These are phyloP conservation scores for Pleurotus ostreatus DNA, from an alignment of 768 basidiomycete species.

Conservation along the genomic window DNA sequence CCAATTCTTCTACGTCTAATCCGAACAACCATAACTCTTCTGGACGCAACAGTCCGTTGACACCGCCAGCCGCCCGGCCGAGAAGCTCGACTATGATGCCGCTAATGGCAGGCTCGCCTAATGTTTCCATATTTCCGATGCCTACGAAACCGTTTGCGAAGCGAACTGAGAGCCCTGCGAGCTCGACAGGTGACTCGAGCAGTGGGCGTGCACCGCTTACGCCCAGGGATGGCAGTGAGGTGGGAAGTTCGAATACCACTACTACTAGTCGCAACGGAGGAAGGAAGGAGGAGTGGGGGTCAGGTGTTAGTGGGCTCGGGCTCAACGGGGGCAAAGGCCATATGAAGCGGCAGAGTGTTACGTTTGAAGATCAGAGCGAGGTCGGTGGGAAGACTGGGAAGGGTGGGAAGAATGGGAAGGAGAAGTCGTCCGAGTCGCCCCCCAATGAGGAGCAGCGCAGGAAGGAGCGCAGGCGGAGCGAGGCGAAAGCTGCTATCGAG, in stretches of 20 bases:
- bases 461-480: slow-evolving; percentile 70
- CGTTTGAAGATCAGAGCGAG: slow-evolving; percentile 54
- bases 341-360: slow-evolving; percentile 60
- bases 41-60: slow-evolving; percentile 10
- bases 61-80: slow-evolving; percentile 4
- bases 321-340: slow-evolving; percentile 24
- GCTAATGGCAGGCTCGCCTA: slow-evolving; percentile 22
- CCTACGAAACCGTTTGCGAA: slow-evolving; percentile 54
- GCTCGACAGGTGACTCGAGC: slow-evolving; percentile 83
- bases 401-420: slow-evolving; percentile 20
- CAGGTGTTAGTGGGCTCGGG: slow-evolving; percentile 30
- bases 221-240: slow-evolving; percentile 75
- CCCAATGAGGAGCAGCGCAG: slow-evolving; percentile 51
- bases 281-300: slow-evolving; percentile 20
- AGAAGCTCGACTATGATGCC: slow-evolving; percentile 10
- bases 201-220: slow-evolving; percentile 73
- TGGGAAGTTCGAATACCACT: slow-evolving; percentile 24
- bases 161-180: slow-evolving; percentile 67
- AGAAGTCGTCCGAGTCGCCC: slow-evolving; percentile 32
- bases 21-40: slow-evolving; percentile 8
- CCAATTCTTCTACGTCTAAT: slow-evolving; percentile 9
- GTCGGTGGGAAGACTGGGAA: slow-evolving; percentile 22
- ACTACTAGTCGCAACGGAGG: slow-evolving; percentile 14
- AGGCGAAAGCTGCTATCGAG: slow-evolving; percentile 87
- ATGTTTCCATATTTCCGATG: slow-evolving; percentile 10